Conservation (phyloP, 495 filamentous ascomycete genomes). For the Tuber borchii region DNA sequence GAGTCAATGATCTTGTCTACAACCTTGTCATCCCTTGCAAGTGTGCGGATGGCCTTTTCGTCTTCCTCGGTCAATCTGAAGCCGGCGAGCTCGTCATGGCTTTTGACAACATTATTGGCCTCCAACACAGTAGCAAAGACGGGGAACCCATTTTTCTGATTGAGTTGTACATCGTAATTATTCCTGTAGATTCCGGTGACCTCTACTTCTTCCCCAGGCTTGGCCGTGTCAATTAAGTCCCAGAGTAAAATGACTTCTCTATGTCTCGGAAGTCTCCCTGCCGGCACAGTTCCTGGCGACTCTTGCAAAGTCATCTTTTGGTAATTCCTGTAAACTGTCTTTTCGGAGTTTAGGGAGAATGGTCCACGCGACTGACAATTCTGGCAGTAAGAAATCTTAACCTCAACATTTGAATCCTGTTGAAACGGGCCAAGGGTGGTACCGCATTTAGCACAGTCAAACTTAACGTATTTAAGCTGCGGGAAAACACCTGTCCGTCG, state of each 20-base stretch:
- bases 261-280: slow-evolving; percentile 89
- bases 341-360: slow-evolving; percentile 92
- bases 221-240: slow-evolving; percentile 93
- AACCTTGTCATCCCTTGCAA: slow-evolving; percentile 83
- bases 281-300: slow-evolving; percentile 92
- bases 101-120: slow-evolving; percentile 93
- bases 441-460: slow-evolving; percentile 90
- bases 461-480: slow-evolving; percentile 95
- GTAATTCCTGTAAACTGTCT: slow-evolving; percentile 99
- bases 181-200: slow-evolving; percentile 97
- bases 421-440: slow-evolving; percentile 90
- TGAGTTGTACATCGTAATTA: slow-evolving; percentile 94
- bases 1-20: slow-evolving; percentile 91
- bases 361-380: slow-evolving; percentile 95
- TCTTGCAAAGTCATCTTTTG: slow-evolving; percentile 97
- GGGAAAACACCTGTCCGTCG: slow-evolving; percentile 96
- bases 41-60: slow-evolving; percentile 79
- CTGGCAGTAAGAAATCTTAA: slow-evolving; percentile 93
- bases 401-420: slow-evolving; percentile 91
- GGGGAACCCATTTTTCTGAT: slow-evolving; percentile 98
- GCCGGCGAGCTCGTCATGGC: slow-evolving; percentile 94
- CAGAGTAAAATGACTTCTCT: slow-evolving; percentile 93
- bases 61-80: slow-evolving; percentile 95
- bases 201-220: slow-evolving; percentile 96
- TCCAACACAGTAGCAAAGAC: slow-evolving; percentile 97